Evolutionary conservation across 2,329 filamentous ascomycete species (phyloP).

Genomic region (Immersiporthe knoxdaviesiana): DNA sequence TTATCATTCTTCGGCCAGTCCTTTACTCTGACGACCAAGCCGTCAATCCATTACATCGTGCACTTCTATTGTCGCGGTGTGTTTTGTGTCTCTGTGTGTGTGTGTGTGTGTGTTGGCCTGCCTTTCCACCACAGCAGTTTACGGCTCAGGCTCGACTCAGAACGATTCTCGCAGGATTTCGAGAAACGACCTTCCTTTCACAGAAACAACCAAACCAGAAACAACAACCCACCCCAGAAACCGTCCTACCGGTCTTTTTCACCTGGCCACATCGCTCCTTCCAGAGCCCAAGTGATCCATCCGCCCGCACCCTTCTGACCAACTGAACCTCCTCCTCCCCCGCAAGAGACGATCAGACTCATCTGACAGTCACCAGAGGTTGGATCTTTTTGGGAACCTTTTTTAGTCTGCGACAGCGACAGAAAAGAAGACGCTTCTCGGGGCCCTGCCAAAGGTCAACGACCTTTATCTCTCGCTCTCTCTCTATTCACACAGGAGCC

Average conservation of each 20-base stretch:
- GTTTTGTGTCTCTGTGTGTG: too few relatives aligned
- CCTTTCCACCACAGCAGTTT: background rate
- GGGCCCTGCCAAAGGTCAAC: background rate
- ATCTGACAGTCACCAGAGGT: background rate
- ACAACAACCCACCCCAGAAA: background rate
- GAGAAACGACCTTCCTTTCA: constrained; percentile 17
- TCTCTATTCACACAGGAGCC: background rate
- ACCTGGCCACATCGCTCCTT: constrained; percentile 2
- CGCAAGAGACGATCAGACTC: background rate
- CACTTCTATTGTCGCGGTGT: background rate
- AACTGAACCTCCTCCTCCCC: background rate
- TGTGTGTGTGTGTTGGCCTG: background rate
- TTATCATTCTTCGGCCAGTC: constrained; percentile 7
- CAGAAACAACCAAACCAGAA: background rate
- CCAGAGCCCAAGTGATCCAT: background rate
- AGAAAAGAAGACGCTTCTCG: background rate
- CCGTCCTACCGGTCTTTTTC: too few relatives aligned
- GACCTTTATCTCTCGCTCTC: too few relatives aligned
- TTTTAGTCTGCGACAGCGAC: background rate
- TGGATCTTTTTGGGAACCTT: background rate
- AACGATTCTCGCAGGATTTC: constrained; percentile 10
- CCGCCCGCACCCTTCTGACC: background rate
- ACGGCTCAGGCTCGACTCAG: constrained; percentile 1
- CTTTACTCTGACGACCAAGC: background rate
- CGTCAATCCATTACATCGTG: constrained; percentile 7